A percentile compares a stretch with the other conserved stretches of the same genome.
Conservation (phyloP, 2,329 filamentous ascomycete genomes). For the Pestalotiopsis sp. region DNA sequence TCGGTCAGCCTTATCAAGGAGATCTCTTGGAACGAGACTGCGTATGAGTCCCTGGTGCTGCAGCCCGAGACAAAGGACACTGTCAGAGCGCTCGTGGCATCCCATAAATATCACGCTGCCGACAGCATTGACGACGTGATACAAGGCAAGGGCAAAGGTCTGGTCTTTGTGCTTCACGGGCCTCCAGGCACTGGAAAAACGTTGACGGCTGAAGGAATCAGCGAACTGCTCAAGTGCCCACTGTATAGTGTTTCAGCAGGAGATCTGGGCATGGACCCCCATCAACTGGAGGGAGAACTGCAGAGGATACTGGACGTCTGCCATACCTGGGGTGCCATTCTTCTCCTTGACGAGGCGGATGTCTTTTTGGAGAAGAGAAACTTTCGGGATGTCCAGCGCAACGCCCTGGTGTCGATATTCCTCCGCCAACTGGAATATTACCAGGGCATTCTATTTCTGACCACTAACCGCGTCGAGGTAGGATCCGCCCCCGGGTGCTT, state of each 20-base stretch:
- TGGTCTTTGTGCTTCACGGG: conserved; percentile 81
- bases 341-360: conserved; percentile 84
- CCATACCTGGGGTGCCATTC: conserved; percentile 82
- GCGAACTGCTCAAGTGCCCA: conserved; percentile 79
- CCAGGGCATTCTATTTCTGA: conserved; percentile 87
- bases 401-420: conserved; percentile 86
- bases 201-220: conserved; percentile 83
- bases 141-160: conserved; percentile 82
- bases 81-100: conserved; percentile 80
- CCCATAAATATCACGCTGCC: conserved; percentile 79
- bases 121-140: conserved; percentile 84
- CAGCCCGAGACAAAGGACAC: conserved; percentile 63
- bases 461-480: conserved; percentile 80
- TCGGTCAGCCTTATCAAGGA: conserved; percentile 77
- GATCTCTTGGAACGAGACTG: conserved; percentile 82
- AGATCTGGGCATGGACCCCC: conserved; percentile 78
- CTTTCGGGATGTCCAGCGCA: conserved; percentile 81
- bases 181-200: conserved; percentile 89
- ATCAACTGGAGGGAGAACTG: conserved; percentile 73
- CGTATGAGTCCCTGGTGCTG: conserved; percentile 81
- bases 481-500: conserved; percentile 16
- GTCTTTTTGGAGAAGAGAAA: conserved; percentile 84
- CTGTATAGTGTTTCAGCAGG: conserved; percentile 83
- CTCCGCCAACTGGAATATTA: conserved; percentile 87
- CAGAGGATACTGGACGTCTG: conserved; percentile 86